phyloP scores from a whole-genome alignment of 495 filamentous ascomycete species.

The Talaromyces stipitatus region DNA sequence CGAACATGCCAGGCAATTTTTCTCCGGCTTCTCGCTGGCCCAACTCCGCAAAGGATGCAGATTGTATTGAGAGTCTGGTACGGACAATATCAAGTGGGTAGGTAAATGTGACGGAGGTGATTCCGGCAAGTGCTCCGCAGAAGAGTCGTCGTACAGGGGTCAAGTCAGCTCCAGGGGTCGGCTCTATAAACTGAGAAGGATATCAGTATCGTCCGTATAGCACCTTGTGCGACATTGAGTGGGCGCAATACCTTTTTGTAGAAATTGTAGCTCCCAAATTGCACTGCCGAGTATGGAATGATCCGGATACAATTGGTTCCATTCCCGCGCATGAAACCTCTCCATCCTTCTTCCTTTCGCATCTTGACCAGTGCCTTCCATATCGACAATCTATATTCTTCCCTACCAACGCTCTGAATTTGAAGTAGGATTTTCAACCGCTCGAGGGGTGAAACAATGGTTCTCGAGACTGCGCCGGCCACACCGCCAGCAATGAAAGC shows the following conservation, averaged over 20 bases:
- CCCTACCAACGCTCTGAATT: conserved; percentile 82
- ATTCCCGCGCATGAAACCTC: conserved; percentile 93
- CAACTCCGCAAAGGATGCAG: conserved; percentile 82
- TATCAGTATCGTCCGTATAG: not conserved
- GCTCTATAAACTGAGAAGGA: conserved; percentile 60
- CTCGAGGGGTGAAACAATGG: conserved; percentile 92
- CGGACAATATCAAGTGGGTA: conserved; percentile 94
- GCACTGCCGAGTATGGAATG: conserved; percentile 94
- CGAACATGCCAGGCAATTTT: conserved; percentile 89
- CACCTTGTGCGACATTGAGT: conserved; percentile 3
- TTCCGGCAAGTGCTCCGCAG: conserved; percentile 83
- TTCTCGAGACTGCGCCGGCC: conserved; percentile 93
- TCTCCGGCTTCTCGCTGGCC: conserved; percentile 29
- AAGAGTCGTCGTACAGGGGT: conserved; percentile 62
- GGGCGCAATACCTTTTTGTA: conserved; percentile 72
- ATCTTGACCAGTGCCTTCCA: conserved; percentile 86
- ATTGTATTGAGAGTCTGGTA: conserved; percentile 91
- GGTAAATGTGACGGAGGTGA: conserved; percentile 79
- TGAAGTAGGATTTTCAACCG: conserved; percentile 96
- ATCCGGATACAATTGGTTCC: conserved; percentile 98
- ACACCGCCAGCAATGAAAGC: conserved; percentile 95
- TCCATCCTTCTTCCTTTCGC: conserved; percentile 93
- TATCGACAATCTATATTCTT: conserved; percentile 87
- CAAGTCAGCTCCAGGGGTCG: conserved; percentile 58
- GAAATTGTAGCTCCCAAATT: conserved; percentile 95